Percentiles rank a stretch among this genome's conserved stretches.
Conservation (phyloP, 129 eudicot genomes). For the Artemisia argyi region DNA sequence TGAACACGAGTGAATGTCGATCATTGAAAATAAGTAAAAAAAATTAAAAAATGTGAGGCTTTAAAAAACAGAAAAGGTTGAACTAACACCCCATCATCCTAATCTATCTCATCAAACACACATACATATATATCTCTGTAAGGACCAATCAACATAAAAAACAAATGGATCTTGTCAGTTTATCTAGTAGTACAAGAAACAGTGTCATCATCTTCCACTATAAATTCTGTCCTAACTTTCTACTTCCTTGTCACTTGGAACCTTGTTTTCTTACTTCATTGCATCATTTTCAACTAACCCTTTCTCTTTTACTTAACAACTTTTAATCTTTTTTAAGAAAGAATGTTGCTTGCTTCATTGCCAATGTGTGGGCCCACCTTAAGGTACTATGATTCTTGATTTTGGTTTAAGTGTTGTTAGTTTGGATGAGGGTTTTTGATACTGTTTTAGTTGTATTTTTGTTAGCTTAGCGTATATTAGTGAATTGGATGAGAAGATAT, state of each 20-base stretch:
- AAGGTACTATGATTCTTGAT: conserved; percentile 26
- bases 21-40: too few species aligned
- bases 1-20: too few species aligned
- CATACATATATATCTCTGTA: background rate
- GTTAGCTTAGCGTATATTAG: conserved; percentile 27
- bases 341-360: conserved; percentile 41
- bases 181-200: conserved; percentile 29
- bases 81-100: background rate
- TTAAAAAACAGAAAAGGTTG: too few species aligned
- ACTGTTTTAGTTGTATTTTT: conserved; percentile 31
- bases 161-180: conserved; percentile 37
- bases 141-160: conserved; percentile 18
- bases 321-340: conserved; percentile 31
- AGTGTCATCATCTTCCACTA: conserved; percentile 63
- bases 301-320: conserved; percentile 21
- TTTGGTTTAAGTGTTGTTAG: background rate
- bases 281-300: conserved; percentile 25
- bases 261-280: conserved; percentile 26
- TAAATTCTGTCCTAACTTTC: conserved; percentile 24
- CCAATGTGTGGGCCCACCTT: conserved; percentile 33
- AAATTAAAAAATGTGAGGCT: too few species aligned
- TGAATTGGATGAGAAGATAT: conserved; percentile 48
- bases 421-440: conserved; percentile 23
- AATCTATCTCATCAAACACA: conserved; percentile 9
- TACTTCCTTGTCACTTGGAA: conserved; percentile 40